Conservation (phyloP, 495 filamentous ascomycete genomes). For the Gamarada debralockiae region DNA sequence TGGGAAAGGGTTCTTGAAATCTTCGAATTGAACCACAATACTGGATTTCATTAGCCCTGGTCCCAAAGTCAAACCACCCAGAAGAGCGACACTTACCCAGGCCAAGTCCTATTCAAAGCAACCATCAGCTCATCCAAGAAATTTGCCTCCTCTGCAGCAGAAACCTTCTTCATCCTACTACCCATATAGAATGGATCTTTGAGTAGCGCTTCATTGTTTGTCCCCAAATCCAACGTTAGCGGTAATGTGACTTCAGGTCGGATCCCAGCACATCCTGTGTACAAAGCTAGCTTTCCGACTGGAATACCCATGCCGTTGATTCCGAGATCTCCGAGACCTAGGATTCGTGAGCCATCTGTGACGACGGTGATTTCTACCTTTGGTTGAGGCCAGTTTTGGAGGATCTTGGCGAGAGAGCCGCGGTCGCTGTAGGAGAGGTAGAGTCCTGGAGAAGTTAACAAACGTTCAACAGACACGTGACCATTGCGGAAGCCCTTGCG, state of each 20-base stretch:
- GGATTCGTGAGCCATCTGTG: conserved; percentile 76
- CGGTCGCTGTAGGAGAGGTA: conserved; percentile 74
- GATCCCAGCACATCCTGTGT: conserved; percentile 77
- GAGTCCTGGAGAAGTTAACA: conserved; percentile 45
- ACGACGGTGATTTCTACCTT: conserved; percentile 78
- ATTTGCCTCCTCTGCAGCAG: conserved; percentile 64
- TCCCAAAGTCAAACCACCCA: too few relatives aligned
- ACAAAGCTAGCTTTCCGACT: conserved; percentile 72
- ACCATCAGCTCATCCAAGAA: conserved; percentile 81
- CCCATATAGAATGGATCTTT: conserved; percentile 79
- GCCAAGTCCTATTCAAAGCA: conserved; percentile 73
- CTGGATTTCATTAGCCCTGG: conserved; percentile 31
- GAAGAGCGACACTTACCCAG: conserved; percentile 56
- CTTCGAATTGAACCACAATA: conserved; percentile 81
- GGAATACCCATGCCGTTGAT: conserved; percentile 86
- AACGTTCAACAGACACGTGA: neutral
- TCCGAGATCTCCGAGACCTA: conserved; percentile 75
- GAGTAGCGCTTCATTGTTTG: conserved; percentile 64
- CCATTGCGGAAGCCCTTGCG: neutral
- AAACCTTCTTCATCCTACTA: conserved; percentile 62
- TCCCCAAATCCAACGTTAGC: conserved; percentile 73
- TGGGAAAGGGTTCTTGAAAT: conserved; percentile 85
- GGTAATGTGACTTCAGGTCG: conserved; percentile 70
- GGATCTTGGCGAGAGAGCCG: conserved; percentile 66
- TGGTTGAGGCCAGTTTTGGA: conserved; percentile 72